A percentile compares a stretch with the other conserved stretches of the same genome.
phyloP scores from a whole-genome alignment of 768 basidiomycete species.

The Hygrophoropsis aurantiaca region DNA sequence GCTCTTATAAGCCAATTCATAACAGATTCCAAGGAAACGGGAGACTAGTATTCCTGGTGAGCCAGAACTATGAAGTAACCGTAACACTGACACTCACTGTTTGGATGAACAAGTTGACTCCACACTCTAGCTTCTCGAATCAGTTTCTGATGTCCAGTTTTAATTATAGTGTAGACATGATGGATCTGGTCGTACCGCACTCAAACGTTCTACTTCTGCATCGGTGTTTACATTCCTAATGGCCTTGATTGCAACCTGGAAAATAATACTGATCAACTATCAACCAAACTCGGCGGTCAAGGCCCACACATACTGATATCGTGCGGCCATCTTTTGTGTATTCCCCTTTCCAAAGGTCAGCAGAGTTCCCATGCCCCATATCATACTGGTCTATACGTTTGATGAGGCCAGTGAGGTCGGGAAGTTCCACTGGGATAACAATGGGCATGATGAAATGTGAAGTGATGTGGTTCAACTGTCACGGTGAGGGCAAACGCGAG shows the following conservation, averaged over 20 bases:
- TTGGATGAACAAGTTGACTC: slow-evolving; percentile 19
- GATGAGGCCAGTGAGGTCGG: slow-evolving; percentile 4
- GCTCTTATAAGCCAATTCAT: slow-evolving; percentile 14
- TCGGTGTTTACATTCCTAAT: slow-evolving; percentile 17
- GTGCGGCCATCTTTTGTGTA: neutral
- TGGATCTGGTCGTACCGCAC: slow-evolving; percentile 12
- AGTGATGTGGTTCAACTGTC: too few relatives aligned
- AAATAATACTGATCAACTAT: neutral
- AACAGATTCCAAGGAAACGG: slow-evolving; percentile 20
- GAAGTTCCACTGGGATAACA: neutral
- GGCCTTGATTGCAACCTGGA: slow-evolving; percentile 26
- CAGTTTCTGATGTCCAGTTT: slow-evolving; percentile 18
- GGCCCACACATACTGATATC: neutral
- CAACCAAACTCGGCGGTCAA: neutral
- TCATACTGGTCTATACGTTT: neutral
- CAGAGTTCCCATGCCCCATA: neutral
- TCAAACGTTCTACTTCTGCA: slow-evolving; percentile 17
- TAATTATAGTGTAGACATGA: neutral
- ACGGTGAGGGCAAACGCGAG: too few relatives aligned
- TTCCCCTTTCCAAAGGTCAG: slow-evolving; percentile 4
- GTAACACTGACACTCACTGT: neutral
- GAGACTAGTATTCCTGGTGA: slow-evolving; percentile 7
- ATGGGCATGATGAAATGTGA: too few relatives aligned
- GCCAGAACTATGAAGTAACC: too few relatives aligned
- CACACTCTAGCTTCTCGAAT: slow-evolving; percentile 27